Evolutionary conservation across 75 land plant species (phyloP).

Genomic region (Gnetum montanum): DNA sequence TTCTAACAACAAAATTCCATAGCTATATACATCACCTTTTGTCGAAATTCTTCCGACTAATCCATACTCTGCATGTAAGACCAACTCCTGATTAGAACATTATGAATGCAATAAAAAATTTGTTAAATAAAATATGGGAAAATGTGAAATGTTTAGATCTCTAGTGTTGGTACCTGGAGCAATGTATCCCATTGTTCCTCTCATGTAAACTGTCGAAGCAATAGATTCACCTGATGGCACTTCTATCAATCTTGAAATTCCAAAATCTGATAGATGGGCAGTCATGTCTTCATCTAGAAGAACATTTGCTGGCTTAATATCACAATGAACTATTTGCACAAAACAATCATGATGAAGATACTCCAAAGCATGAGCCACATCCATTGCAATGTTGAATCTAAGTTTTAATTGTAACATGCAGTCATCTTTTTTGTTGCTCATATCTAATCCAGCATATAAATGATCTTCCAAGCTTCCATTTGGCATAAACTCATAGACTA

Average conservation of each 20-base stretch:
- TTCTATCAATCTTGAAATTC: constrained; percentile 4
- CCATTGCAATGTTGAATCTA: constrained; percentile 10
- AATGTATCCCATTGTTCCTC: constrained; percentile 10
- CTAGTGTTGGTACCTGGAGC: constrained; percentile 14
- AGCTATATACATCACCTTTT: constrained; percentile 17
- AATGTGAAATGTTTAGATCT: too few relatives aligned
- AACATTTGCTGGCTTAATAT: constrained; percentile 17
- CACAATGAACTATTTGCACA: constrained; percentile 10
- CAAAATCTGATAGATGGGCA: constrained; percentile 15
- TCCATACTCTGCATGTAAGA: constrained; percentile 8
- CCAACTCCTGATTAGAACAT: too few relatives aligned
- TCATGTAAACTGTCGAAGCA: background rate
- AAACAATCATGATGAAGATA: constrained; percentile 12
- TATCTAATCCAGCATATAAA: background rate
- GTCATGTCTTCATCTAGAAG: constrained; percentile 13
- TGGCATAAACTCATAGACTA: constrained; percentile 12
- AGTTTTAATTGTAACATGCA: background rate
- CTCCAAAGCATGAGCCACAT: constrained; percentile 8
- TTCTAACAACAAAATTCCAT: constrained; percentile 11
- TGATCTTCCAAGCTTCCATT: constrained; percentile 16
- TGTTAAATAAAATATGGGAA: too few relatives aligned
- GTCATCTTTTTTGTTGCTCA: background rate
- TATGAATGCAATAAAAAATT: too few relatives aligned
- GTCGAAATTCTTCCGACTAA: background rate
- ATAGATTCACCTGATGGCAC: background rate